These are phyloP conservation scores for Rhizopus sp. DNA, from an alignment of 371 early-diverging fungal species.

Conservation along the genomic window DNA sequence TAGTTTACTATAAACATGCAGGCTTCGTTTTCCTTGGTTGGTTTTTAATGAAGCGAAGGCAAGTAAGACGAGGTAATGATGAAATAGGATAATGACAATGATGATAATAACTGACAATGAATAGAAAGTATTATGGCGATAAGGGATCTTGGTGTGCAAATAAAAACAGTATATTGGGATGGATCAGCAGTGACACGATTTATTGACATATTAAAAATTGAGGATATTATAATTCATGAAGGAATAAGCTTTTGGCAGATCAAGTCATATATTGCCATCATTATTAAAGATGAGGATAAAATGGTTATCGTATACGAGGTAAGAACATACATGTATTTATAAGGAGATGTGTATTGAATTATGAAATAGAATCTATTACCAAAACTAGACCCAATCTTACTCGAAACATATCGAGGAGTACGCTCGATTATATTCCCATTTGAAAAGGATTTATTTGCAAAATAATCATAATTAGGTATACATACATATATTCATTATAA, in stretches of 20 bases:
- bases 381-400: constrained; percentile 46
- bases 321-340: constrained; percentile 4
- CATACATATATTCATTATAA: background rate
- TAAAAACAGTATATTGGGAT: constrained; percentile 61
- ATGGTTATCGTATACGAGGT: constrained; percentile 78
- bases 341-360: background rate
- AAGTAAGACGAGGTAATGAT: constrained; percentile 5
- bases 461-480: constrained; percentile 10
- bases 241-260: constrained; percentile 76
- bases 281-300: constrained; percentile 60
- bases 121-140: constrained; percentile 67
- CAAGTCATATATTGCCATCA: constrained; percentile 72
- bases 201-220: constrained; percentile 63
- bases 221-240: constrained; percentile 74
- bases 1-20: background rate
- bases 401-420: constrained; percentile 60
- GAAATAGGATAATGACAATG: background rate
- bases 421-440: constrained; percentile 52
- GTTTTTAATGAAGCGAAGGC: constrained; percentile 9
- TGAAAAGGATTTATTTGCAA: background rate
- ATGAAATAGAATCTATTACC: constrained; percentile 56
- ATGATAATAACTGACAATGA: constrained; percentile 2
- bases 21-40: background rate
- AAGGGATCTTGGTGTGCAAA: constrained; percentile 71
- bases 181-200: constrained; percentile 60